Base-by-base conservation (phyloP, 768 basidiomycete genomes). In the Hygrophoropsis aurantiaca region DNA sequence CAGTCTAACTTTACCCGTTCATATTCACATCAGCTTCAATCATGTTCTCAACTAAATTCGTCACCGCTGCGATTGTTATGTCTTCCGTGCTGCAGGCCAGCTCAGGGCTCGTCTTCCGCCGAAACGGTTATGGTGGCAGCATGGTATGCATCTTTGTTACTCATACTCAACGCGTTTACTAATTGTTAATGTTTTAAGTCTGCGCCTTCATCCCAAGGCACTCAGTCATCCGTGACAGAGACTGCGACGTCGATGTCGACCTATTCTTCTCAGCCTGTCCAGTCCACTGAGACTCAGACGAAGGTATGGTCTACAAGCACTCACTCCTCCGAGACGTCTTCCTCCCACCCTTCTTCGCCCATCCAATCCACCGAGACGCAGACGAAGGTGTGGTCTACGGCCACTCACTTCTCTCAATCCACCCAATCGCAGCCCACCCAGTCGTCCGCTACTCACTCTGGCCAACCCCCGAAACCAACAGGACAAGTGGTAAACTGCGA, bases 31-130 rank as follows among this genome's bases (percentile, higher is more conserved):
- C 26, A 42, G 15, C 11, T 16, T 24, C 20, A 43, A 11, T 15
- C 10, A 42, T 11, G 24, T 41, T 46, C 30, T 44, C n/a, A 21
- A 18, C 37, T 2, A 46, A 46, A 27, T 19, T 43, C 8, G 41
- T n/a, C n/a, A n/a, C 41, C 18, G n/a, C 38, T 1, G 44, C 44
- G 11, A 15, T 43, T 20, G 24, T 46, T 24, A 4, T 46, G 23
- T 35, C 44, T 18, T 35, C 40, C 18, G 20, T 36, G 21, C 26
- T 46, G 7, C 13, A 30, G 21, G 20, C 44, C 5, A 7, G 21
- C 1, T 13, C 20, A 2, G 18, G 24, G 6, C 38, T 36, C 7
- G 35, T 8, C 11, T 25, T 42, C 24, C 11, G 25, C 9, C 44
- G 37, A 2, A 39, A 26, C 10, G 38, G 2, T 9, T n/a, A n/a